Evolutionary conservation across 1,139 yeast genomes (phyloP), one percentile per base, ranked within the genome.

Genomic region (Pichia sp.): DNA sequence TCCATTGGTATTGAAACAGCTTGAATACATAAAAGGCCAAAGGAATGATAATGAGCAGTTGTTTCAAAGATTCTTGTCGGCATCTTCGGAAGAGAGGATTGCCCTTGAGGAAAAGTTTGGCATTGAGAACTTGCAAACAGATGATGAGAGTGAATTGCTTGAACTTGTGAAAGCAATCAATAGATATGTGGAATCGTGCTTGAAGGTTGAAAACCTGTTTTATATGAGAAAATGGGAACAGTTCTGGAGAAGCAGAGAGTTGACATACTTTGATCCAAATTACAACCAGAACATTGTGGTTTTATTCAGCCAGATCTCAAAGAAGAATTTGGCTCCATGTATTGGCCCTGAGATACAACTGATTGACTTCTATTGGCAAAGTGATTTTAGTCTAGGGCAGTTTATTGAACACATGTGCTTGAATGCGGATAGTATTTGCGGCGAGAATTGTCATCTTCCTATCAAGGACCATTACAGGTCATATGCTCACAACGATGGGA

Each of bases 311-410:
- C 74, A 85, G 55, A 91, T 88, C 1, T 84, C 94, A 5, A 74
- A 78, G 12, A 83, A 78, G 46, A 83, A 86, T 31, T 84, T 94
- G 0, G 86, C 95, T 0, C 96, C 97, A 0, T 93, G 98, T 53
- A 67, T 78, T 34, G 97, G 97, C 0, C 98, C 99, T 0, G 86
- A 76, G 37, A 67, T 79, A 22, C 75, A 85, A 21, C 76, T 79
- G 2, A 79, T 88, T 37, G 96, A 88, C 47, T 93, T 72, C 54
- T 93, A 91, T 55, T 79, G 95, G 62, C 96, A 87, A 33, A 84
- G 80, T 43, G 98, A 93, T 53, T 81, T 82, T 54, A 81, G 96
- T 13, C 61, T 93, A 31, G 98, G 98, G 0, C 83, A 83, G 45
- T 87, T 81, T 51, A 74, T 93, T 34, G 97, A 91, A 52, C 83